A percentile compares a stretch with the other conserved stretches of the same genome.
Conservation (phyloP, 805 yeast genomes). For the Starmerella sirachaensis region DNA sequence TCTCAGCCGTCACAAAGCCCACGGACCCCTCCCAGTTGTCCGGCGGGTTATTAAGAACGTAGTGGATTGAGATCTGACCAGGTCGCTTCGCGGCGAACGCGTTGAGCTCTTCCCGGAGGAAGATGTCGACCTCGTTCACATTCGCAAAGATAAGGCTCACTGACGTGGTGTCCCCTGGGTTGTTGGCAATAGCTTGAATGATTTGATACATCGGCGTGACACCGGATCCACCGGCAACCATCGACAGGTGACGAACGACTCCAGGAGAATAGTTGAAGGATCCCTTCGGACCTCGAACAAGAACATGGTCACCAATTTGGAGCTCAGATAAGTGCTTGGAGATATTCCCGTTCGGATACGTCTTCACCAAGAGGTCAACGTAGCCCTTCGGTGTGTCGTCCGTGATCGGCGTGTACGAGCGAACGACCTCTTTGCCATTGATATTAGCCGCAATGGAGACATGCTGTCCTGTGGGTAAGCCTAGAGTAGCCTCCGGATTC, state of each 20-base stretch:
- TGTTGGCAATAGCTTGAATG: constrained; percentile 62
- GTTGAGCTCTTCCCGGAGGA: constrained; percentile 71
- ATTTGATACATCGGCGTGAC: constrained; percentile 84
- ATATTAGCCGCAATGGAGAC: constrained; percentile 66
- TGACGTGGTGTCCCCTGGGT: constrained; percentile 69
- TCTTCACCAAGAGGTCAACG: constrained; percentile 73
- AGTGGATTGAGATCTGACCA: constrained; percentile 45
- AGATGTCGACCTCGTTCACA: constrained; percentile 65
- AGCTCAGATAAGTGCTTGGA: constrained; percentile 61
- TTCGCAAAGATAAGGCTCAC: constrained; percentile 71
- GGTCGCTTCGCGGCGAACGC: constrained; percentile 37
- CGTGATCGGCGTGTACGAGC: constrained; percentile 87
- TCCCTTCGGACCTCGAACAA: constrained; percentile 73
- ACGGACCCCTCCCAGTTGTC: constrained; percentile 62
- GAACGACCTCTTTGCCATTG: constrained; percentile 64
- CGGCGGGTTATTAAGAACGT: constrained; percentile 62
- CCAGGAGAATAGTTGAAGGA: constrained; percentile 71
- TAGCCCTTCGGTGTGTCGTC: constrained; percentile 56
- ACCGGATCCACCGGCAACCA: constrained; percentile 97
- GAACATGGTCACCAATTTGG: constrained; percentile 65
- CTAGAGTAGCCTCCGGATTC: constrained; percentile 56
- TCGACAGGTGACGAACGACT: constrained; percentile 59
- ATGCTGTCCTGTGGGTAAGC: constrained; percentile 92
- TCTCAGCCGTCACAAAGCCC: constrained; percentile 70
- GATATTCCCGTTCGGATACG: constrained; percentile 75